Percentiles rank a stretch among this genome's conserved stretches.
These are phyloP conservation scores for Parascedosporium putredinis DNA, from an alignment of 2,329 filamentous ascomycete species.

Conservation along the genomic window DNA sequence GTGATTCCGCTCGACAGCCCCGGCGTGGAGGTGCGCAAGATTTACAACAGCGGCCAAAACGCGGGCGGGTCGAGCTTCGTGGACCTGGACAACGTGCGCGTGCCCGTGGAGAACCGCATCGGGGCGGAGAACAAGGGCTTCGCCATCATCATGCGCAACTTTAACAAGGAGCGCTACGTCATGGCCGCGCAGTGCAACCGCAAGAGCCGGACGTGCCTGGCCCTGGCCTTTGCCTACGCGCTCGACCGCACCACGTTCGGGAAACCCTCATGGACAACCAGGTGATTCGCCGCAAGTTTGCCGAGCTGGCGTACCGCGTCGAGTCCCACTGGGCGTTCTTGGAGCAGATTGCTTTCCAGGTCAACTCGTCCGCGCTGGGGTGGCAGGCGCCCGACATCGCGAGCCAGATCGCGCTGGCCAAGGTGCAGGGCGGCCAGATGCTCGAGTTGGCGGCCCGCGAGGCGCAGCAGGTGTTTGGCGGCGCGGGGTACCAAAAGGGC, in stretches of 20 bases:
- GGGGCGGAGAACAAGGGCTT: constrained; percentile 46
- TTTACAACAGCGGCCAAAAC: constrained; percentile 57
- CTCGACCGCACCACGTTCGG: constrained; percentile 46
- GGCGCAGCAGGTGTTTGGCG: constrained; percentile 44
- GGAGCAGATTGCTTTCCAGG: constrained; percentile 48
- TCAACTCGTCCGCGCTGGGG: constrained; percentile 21
- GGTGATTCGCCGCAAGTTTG: constrained; percentile 48
- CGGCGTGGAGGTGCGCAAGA: constrained; percentile 42
- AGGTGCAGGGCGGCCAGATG: constrained; percentile 38
- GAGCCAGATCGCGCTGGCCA: constrained; percentile 23
- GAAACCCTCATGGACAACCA: constrained; percentile 46
- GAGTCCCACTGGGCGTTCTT: constrained; percentile 52
- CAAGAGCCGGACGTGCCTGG: constrained; percentile 44
- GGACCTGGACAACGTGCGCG: constrained; percentile 43
- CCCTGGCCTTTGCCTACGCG: constrained; percentile 41
- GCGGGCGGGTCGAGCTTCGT: constrained; percentile 50
- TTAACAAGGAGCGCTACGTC: constrained; percentile 49
- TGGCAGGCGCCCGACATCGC: constrained; percentile 23
- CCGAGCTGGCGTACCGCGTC: constrained; percentile 48
- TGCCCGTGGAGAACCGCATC: constrained; percentile 41
- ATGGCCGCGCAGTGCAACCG: constrained; percentile 46
- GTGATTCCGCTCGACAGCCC: constrained; percentile 40
- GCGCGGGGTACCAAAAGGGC: constrained; percentile 37
- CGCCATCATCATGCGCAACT: constrained; percentile 48
- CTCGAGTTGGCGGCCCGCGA: constrained; percentile 40